phyloP scores from a whole-genome alignment of 2,329 filamentous ascomycete species.

The Cercospora nicotianae region DNA sequence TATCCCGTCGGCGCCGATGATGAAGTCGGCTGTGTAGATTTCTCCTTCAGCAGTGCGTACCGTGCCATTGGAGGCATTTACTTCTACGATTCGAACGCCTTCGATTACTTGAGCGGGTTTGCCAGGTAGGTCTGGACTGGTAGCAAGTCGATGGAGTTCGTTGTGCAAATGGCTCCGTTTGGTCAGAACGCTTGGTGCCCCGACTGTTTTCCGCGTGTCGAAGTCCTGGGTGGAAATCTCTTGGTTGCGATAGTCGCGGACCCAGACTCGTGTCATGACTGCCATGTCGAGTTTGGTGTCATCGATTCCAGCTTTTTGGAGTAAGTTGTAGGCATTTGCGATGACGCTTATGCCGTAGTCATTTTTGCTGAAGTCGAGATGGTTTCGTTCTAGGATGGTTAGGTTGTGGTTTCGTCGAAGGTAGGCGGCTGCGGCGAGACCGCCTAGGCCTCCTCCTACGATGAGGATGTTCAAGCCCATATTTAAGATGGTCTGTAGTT shows the following conservation, averaged over 20 bases:
- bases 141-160: conserved; percentile 18
- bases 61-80: conserved; percentile 5
- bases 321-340: conserved; percentile 16
- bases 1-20: conserved; percentile 21
- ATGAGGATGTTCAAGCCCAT: conserved; percentile 16
- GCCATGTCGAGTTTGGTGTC: conserved; percentile 13
- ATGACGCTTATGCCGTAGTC: conserved; percentile 19
- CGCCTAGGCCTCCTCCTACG: conserved; percentile 13
- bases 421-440: conserved; percentile 9
- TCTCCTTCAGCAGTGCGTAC: conserved; percentile 1
- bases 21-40: conserved; percentile 13
- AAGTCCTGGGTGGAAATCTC: conserved; percentile 12
- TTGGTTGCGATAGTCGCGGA: conserved; percentile 3
- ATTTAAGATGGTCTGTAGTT: background rate
- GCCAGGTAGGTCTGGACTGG: conserved; percentile 9
- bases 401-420: conserved; percentile 12
- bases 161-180: conserved; percentile 12
- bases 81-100: conserved; percentile 2
- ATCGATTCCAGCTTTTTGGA: conserved; percentile 15
- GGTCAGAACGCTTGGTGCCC: conserved; percentile 12
- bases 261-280: conserved; percentile 11
- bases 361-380: conserved; percentile 12
- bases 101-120: conserved; percentile 11
- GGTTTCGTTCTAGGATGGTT: conserved; percentile 14
- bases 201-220: conserved; percentile 16